A percentile compares a stretch with the other conserved stretches of the same genome.
phyloP scores from a whole-genome alignment of 495 filamentous ascomycete species.

The Pyrenula aspistea region DNA sequence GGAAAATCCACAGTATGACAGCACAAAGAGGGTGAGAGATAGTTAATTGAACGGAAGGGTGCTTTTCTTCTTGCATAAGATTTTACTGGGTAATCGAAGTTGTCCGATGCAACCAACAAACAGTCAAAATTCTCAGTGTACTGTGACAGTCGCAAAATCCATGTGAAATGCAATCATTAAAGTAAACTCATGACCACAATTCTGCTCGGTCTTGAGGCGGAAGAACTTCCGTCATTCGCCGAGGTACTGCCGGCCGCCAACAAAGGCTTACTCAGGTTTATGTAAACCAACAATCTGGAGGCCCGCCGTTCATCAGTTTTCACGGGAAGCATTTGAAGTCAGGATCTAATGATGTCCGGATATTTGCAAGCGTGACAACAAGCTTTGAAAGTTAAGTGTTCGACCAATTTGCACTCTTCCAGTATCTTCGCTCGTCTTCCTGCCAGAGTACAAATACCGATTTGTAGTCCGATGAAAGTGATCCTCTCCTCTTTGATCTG shows the following conservation, averaged over 20 bases:
- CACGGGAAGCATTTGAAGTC: neutral
- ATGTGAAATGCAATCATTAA: too few relatives aligned
- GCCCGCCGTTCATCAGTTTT: neutral
- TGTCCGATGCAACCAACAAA: too few relatives aligned
- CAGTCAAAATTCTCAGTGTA: too few relatives aligned
- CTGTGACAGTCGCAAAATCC: too few relatives aligned
- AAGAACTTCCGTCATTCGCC: neutral
- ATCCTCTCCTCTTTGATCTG: conserved; percentile 1
- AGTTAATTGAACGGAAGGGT: too few relatives aligned
- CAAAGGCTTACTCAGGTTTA: neutral
- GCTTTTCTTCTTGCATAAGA: too few relatives aligned
- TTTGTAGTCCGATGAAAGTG: neutral
- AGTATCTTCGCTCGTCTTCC: neutral
- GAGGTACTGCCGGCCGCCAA: neutral
- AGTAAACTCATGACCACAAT: too few relatives aligned
- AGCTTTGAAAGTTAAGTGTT: neutral
- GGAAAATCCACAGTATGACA: too few relatives aligned
- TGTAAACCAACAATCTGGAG: neutral
- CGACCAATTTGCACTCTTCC: neutral
- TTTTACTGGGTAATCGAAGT: too few relatives aligned
- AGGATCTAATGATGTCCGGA: neutral
- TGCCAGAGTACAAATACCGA: neutral
- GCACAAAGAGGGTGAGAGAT: too few relatives aligned
- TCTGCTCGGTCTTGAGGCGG: too few relatives aligned
- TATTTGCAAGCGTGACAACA: neutral